Evolutionary conservation across 2,329 filamentous ascomycete species (phyloP).

Genomic region (Botryosphaeria dothidea): DNA sequence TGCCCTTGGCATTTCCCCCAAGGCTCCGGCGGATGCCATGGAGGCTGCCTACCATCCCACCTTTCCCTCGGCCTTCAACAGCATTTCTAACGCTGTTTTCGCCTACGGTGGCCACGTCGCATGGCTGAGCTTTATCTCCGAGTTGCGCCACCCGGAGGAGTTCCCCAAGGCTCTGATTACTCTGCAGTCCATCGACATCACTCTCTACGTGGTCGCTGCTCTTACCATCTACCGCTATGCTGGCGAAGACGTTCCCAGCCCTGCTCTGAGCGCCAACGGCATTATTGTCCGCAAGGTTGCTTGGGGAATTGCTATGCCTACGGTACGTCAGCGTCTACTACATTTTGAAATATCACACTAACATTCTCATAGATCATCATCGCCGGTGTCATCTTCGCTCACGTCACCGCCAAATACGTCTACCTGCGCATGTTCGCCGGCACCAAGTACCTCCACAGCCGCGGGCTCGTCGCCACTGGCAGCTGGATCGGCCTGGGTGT

Average conservation of each 20-base stretch:
- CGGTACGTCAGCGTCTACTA: constrained; percentile 30
- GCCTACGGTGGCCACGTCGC: constrained; percentile 59
- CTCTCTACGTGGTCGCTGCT: constrained; percentile 68
- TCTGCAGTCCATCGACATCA: constrained; percentile 58
- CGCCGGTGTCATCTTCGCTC: constrained; percentile 70
- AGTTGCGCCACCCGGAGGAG: constrained; percentile 64
- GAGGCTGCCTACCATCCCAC: constrained; percentile 46
- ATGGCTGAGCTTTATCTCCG: constrained; percentile 69
- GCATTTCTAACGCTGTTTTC: constrained; percentile 34
- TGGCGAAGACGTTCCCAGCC: constrained; percentile 62
- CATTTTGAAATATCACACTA: not conserved
- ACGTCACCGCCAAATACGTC: constrained; percentile 67
- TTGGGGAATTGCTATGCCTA: constrained; percentile 70
- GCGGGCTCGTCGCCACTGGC: constrained; percentile 40
- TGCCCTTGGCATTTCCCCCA: constrained; percentile 57
- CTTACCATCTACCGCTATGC: constrained; percentile 70
- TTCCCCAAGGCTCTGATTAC: constrained; percentile 59
- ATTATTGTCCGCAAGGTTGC: constrained; percentile 64
- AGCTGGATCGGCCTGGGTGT: constrained; percentile 32
- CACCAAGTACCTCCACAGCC: constrained; percentile 42
- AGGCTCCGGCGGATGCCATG: constrained; percentile 30
- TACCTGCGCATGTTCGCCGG: constrained; percentile 61
- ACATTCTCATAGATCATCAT: constrained; percentile 57
- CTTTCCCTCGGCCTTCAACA: constrained; percentile 64
- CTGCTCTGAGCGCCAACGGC: constrained; percentile 66